Evolutionary conservation across 2,329 filamentous ascomycete species (phyloP), one percentile per base, ranked within the genome.

Genomic region (Peltaster fructicola): DNA sequence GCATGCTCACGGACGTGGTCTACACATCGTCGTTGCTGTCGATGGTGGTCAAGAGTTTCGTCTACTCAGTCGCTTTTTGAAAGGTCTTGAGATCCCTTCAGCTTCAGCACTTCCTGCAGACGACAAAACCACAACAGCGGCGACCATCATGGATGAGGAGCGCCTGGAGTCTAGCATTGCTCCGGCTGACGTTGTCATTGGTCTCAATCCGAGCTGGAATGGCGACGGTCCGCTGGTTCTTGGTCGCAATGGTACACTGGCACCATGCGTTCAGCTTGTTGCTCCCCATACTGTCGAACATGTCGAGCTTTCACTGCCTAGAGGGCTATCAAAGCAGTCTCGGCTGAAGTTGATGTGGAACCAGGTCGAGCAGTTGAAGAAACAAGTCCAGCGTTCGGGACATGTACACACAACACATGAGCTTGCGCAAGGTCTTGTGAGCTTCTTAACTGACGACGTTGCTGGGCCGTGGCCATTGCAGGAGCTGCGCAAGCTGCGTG

Each of bases 241-340:
- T n/a, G 7, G 17, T 18, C 17, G 7, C 17, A 7, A n/a, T 7
- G 17, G 7, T n/a, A 18, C 17, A 18, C 7, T 18, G 17, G 7
- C 7, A 7, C 17, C 7, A 18, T n/a, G n/a, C n/a, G n/a, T n/a
- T n/a, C n/a, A n/a, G n/a, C 35, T 57, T 2, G 49, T 57, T 1
- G 47, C 57, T 15, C 51, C 54, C 2, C 39, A 44, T 17, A 47
- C 54, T 0, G 36, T 57, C 4, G 52, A 57, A 27, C 57, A 61
- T 32, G 48, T 59, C 23, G 48, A 57, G 26, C 44, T 44, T 7
- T 56, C 20, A 8, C 12, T n/a, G n/a, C n/a, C n/a, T n/a, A n/a
- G n/a, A n/a, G 28, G 29, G 10, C 21, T 48, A 19, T 31, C 39
- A 4, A 29, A 38, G 8, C 25, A 30, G 6, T 34, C 43, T 5